These are phyloP conservation scores for Lyophyllum shimeji DNA, from an alignment of 768 basidiomycete species.

Conservation along the genomic window DNA sequence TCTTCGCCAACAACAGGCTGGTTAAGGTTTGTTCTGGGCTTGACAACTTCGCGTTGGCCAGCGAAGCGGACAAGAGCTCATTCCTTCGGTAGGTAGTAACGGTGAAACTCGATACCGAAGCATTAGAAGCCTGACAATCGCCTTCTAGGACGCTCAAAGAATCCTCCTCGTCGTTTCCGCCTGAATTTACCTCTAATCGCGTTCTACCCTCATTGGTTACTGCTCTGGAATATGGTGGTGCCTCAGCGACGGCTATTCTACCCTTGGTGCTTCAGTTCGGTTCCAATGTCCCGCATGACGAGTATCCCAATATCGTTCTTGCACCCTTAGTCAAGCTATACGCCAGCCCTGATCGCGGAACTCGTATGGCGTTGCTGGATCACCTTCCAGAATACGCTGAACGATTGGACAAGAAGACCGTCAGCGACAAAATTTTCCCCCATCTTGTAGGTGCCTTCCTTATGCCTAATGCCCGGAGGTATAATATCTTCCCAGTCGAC, in stretches of 20 bases:
- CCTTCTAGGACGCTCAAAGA: constrained; percentile 70
- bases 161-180: constrained; percentile 75
- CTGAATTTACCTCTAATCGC: constrained; percentile 80
- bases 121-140: neutral
- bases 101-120: constrained; percentile 14
- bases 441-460: constrained; percentile 62
- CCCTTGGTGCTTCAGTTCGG: constrained; percentile 86
- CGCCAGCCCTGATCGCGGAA: constrained; percentile 88
- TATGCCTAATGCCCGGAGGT: constrained; percentile 1
- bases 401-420: constrained; percentile 81
- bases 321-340: constrained; percentile 83
- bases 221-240: constrained; percentile 76
- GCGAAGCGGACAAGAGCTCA: constrained; percentile 75
- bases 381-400: constrained; percentile 82
- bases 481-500: constrained; percentile 65
- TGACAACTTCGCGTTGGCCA: constrained; percentile 79
- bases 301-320: constrained; percentile 69
- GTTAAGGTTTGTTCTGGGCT: constrained; percentile 84
- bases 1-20: constrained; percentile 80
- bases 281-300: constrained; percentile 62
- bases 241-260: constrained; percentile 73
- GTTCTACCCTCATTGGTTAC: constrained; percentile 86
- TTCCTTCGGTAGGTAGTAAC: constrained; percentile 58
- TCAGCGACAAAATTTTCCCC: constrained; percentile 90
- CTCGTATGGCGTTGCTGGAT: constrained; percentile 91